phyloP scores from a whole-genome alignment of 495 filamentous ascomycete species.

The Aspergillus coremiiformis region DNA sequence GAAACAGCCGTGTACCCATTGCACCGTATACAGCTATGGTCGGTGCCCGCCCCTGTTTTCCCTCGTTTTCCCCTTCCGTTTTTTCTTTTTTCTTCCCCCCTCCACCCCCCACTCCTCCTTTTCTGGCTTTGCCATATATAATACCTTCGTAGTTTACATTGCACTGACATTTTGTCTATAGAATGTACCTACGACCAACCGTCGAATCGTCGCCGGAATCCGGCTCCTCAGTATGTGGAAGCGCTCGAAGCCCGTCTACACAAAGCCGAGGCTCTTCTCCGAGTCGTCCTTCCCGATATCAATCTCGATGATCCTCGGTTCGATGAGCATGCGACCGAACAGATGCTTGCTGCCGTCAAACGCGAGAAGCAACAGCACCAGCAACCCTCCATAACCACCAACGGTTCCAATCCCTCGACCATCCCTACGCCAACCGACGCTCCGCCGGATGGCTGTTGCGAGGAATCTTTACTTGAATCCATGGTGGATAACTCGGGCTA shows the following conservation, averaged over 20 bases:
- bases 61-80: background rate
- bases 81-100: background rate
- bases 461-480: slow-evolving; percentile 77
- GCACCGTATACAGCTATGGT: slow-evolving; percentile 98
- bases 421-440: slow-evolving; percentile 11
- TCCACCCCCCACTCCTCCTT: too few species aligned
- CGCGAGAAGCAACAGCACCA: slow-evolving; percentile 18
- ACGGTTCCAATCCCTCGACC: slow-evolving; percentile 8
- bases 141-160: slow-evolving; percentile 34
- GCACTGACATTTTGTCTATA: slow-evolving; percentile 27
- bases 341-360: slow-evolving; percentile 25
- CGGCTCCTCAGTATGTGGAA: slow-evolving; percentile 91
- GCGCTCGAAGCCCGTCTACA: slow-evolving; percentile 77
- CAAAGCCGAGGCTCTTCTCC: slow-evolving; percentile 73
- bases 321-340: slow-evolving; percentile 57
- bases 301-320: slow-evolving; percentile 77
- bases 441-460: slow-evolving; percentile 21
- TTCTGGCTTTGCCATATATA: too few species aligned
- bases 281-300: slow-evolving; percentile 73
- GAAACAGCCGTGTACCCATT: slow-evolving; percentile 96
- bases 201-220: slow-evolving; percentile 90
- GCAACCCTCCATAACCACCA: slow-evolving; percentile 6
- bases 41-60: too few species aligned
- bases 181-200: slow-evolving; percentile 98
- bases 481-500: slow-evolving; percentile 91